Conservation (phyloP, 495 filamentous ascomycete species). For the Glutinoglossum americanum region DNA sequence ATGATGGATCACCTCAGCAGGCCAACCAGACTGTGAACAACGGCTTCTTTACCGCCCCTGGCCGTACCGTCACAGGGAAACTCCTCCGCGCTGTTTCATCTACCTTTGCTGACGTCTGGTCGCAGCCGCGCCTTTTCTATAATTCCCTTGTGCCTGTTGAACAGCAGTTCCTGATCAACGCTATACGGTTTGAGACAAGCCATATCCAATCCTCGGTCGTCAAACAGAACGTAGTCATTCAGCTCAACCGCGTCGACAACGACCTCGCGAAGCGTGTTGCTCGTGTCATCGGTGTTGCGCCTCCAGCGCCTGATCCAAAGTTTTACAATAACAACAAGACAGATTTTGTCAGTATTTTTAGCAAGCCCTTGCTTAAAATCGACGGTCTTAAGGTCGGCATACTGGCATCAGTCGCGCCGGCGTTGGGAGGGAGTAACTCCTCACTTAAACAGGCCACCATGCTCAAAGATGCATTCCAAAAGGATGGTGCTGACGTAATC, state of each 20-base stretch:
- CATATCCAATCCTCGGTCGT: slow-evolving; percentile 21
- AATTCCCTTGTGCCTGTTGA: slow-evolving; percentile 57
- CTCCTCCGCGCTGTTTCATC: slow-evolving; percentile 37
- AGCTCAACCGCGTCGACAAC: background rate
- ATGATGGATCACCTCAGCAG: slow-evolving; percentile 40
- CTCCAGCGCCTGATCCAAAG: slow-evolving; percentile 26
- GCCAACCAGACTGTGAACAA: slow-evolving; percentile 47
- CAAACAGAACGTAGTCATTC: background rate
- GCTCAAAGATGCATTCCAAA: slow-evolving; percentile 25
- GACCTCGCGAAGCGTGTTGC: background rate
- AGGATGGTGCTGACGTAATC: slow-evolving; percentile 29
- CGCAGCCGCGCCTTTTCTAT: slow-evolving; percentile 44
- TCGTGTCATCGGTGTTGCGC: background rate
- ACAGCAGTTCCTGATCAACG: slow-evolving; percentile 44
- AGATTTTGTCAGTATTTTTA: slow-evolving; percentile 36
- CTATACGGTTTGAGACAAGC: slow-evolving; percentile 66
- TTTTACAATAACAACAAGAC: slow-evolving; percentile 58
- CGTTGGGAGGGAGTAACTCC: slow-evolving; percentile 6
- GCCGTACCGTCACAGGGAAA: slow-evolving; percentile 27
- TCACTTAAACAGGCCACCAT: slow-evolving; percentile 25
- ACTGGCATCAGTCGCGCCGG: slow-evolving; percentile 25
- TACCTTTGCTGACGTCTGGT: slow-evolving; percentile 56
- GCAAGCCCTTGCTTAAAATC: slow-evolving; percentile 31
- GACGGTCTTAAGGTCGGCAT: slow-evolving; percentile 47
- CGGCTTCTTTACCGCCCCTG: slow-evolving; percentile 54